Evolutionary conservation across 148 eudicot genomes (phyloP).

Genomic region (Salicornia ramosissima): DNA sequence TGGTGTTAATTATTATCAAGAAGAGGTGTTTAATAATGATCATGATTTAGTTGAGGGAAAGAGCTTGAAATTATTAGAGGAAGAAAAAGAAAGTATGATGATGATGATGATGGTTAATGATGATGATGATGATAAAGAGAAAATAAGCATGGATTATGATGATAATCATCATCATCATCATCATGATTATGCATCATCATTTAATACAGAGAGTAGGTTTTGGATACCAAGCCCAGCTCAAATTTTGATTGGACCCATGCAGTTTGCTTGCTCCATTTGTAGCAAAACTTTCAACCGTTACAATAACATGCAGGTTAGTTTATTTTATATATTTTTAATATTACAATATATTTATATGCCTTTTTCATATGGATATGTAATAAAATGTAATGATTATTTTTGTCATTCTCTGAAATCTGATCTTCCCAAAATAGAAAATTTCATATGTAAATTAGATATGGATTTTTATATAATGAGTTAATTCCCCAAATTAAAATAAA

Average conservation of each 20-base stretch:
- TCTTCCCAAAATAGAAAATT: too few species aligned
- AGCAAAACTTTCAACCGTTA: conserved; percentile 68
- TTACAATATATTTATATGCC: not conserved
- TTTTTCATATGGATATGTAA: not conserved
- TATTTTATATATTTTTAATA: not conserved
- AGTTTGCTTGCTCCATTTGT: conserved; percentile 66
- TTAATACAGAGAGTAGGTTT: conserved; percentile 42
- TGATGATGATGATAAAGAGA: conserved; percentile 24
- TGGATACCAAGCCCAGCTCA: conserved; percentile 79
- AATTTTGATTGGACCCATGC: conserved; percentile 70
- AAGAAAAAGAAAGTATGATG: conserved; percentile 10
- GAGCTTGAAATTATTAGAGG: conserved; percentile 26
- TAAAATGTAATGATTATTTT: too few species aligned
- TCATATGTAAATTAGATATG: too few species aligned
- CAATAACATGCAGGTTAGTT: conserved; percentile 67
- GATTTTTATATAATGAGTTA: too few species aligned
- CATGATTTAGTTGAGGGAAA: conserved; percentile 20
- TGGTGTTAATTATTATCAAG: not conserved
- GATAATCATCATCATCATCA: too few species aligned
- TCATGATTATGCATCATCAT: conserved; percentile 25
- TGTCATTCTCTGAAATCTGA: too few species aligned
- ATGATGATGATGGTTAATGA: conserved; percentile 26
- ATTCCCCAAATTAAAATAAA: too few species aligned
- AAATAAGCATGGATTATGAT: conserved; percentile 16
- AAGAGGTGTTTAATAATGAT: conserved; percentile 24